Evolutionary conservation across 2,329 filamentous ascomycete genomes (phyloP).

Genomic region (Coniochaeta sp.): DNA sequence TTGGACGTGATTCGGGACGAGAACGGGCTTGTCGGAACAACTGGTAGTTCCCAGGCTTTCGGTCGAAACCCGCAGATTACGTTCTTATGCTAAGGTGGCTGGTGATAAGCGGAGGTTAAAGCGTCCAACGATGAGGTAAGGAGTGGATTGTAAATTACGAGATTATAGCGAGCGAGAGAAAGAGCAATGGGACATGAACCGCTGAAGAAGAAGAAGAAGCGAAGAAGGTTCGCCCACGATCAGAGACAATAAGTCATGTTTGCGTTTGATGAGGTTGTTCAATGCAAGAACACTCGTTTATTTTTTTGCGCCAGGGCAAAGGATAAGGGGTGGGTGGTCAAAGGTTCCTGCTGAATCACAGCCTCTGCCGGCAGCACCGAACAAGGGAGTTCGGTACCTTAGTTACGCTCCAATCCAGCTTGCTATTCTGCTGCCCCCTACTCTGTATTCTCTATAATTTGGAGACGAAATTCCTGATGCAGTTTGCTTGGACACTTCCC

Average conservation of each 20-base stretch:
- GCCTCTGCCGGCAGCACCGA: neutral
- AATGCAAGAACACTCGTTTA: neutral
- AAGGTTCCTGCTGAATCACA: neutral
- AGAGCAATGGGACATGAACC: neutral
- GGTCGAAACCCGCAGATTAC: neutral
- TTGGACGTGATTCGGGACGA: neutral
- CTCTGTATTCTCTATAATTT: neutral
- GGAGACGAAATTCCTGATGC: neutral
- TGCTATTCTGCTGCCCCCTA: neutral
- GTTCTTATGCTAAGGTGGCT: neutral
- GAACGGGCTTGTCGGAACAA: neutral
- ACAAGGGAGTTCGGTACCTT: no score
- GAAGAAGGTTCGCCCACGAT: neutral
- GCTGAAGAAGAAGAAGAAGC: neutral
- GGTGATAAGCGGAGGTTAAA: neutral
- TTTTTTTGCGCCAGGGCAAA: neutral
- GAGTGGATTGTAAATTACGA: neutral
- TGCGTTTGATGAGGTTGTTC: neutral
- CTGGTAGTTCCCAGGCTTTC: neutral
- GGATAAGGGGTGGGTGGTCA: neutral
- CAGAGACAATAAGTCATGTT: neutral
- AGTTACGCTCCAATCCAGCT: neutral
- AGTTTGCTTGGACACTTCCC: neutral
- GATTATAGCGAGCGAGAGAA: neutral
- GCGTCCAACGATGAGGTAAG: neutral